Base-by-base conservation (phyloP, 78 protist genomes). In the Dictyostelium brefeldianum region DNA sequence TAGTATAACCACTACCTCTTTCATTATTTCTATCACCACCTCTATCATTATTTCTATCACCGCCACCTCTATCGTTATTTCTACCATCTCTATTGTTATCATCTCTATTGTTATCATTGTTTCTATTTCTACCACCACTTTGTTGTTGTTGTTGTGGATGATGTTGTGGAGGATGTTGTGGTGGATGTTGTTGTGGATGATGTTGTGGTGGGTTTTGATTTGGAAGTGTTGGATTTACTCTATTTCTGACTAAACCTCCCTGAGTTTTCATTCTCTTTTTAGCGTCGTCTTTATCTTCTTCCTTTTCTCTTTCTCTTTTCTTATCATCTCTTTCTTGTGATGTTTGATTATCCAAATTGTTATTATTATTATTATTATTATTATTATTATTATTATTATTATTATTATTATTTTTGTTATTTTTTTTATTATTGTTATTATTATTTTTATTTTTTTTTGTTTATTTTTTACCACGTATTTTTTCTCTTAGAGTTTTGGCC, bases 281-380 rank as follows among this genome's bases (percentile, higher is more conserved):
- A 27, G 27, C 15, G 4, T 67, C 75, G 5, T 67, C 75, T 11
- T 67, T 25, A 15, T 67, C 75, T 12, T 31, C 48, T 31, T 67
- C 75, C 12, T 67, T 67, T 17, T 67, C 75, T 67, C 75, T 29
- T 4, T 67, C 75, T 15, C 75, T 67, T 36, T 67, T 67, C 36
- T 67, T 67, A 62, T 62, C 70, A 9, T 62, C 70, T 62, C 70
- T 62, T 62, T 62, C 70, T 62, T 62, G 67, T 62, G 36, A 36
- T 62, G 70, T 25, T 12, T 67, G 22, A 64, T 27, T 27, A 64
- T 29, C 27, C 8, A 10, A 25, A 64, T 64, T 64, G 12, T 64
- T 64, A 27, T 64, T 64, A 27, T 11, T 64, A 11, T 22, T 27
- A 3, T 64, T 25, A 27, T 27, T 27, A 11, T 64, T 64, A 11